Evolutionary conservation across 192 early-diverging fungal genomes (phyloP).

Genomic region (Coemansia sp.): DNA sequence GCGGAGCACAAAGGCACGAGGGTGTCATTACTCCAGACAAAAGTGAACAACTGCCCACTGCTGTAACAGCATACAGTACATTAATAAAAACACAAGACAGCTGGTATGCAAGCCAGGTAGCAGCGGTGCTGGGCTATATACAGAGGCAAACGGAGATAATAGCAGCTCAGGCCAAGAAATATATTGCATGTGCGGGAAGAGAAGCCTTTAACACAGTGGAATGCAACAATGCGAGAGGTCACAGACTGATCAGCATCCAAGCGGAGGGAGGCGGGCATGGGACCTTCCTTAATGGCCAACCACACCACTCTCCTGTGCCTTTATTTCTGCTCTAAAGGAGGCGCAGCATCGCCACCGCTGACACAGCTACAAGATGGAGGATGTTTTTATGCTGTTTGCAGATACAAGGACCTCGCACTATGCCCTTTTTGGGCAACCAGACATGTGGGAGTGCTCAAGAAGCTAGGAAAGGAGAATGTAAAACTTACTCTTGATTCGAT

Average conservation of each 20-base stretch:
- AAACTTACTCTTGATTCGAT: slow-evolving; percentile 43
- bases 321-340: neutral
- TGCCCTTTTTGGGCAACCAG: neutral
- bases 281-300: slow-evolving; percentile 6
- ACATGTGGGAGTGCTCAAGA: neutral
- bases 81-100: neutral
- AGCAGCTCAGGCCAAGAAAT: neutral
- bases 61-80: neutral
- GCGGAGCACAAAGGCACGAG: neutral
- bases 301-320: neutral
- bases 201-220: neutral
- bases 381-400: neutral
- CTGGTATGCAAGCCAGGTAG: neutral
- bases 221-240: slow-evolving; percentile 8
- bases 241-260: slow-evolving; percentile 23
- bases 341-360: neutral
- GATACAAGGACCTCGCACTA: neutral
- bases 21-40: slow-evolving; percentile 1
- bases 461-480: neutral
- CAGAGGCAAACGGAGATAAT: neutral
- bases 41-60: neutral
- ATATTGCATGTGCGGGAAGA: neutral
- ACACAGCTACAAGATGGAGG: neutral
- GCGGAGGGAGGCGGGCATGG: slow-evolving; percentile 1
- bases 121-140: neutral